Percentiles rank a stretch among this genome's conserved stretches.
These are phyloP conservation scores for Zygotorulaspora danielsina DNA, from an alignment of 805 yeast species.

Conservation along the genomic window DNA sequence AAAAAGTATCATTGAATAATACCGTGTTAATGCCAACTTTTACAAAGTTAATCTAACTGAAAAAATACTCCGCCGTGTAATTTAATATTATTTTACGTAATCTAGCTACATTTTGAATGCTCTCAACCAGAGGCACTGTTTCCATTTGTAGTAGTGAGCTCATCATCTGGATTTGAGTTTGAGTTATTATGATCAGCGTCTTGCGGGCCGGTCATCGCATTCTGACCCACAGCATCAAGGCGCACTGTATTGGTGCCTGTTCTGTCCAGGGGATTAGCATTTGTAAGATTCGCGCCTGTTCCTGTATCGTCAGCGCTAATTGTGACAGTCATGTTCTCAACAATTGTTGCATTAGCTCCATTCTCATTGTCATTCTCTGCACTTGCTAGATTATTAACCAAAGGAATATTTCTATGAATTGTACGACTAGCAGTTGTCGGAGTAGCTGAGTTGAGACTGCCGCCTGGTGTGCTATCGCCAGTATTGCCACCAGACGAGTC, in stretches of 20 bases:
- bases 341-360: background rate
- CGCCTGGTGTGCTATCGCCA: slow-evolving; percentile 19
- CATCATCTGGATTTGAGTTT: slow-evolving; percentile 10
- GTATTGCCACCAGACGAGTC: slow-evolving; percentile 21
- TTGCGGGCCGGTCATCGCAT: slow-evolving; percentile 6
- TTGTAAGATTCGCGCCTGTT: too few relatives aligned
- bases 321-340: too few relatives aligned
- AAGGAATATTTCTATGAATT: slow-evolving; percentile 3
- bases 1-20: too few relatives aligned
- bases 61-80: background rate
- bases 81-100: background rate
- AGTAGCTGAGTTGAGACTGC: background rate
- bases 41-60: too few relatives aligned
- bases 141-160: slow-evolving; percentile 11
- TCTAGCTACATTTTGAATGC: background rate
- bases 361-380: background rate
- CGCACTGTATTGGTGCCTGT: slow-evolving; percentile 9
- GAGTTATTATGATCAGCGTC: slow-evolving; percentile 1
- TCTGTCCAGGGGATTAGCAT: too few relatives aligned
- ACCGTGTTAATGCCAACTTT: too few relatives aligned
- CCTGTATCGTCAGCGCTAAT: too few relatives aligned
- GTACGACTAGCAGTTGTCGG: background rate
- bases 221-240: slow-evolving; percentile 5
- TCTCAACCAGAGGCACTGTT: slow-evolving; percentile 4
- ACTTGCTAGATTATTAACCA: background rate